These are phyloP conservation scores for Xylaria flabelliformis DNA, from an alignment of 495 filamentous ascomycete species.

Conservation along the genomic window DNA sequence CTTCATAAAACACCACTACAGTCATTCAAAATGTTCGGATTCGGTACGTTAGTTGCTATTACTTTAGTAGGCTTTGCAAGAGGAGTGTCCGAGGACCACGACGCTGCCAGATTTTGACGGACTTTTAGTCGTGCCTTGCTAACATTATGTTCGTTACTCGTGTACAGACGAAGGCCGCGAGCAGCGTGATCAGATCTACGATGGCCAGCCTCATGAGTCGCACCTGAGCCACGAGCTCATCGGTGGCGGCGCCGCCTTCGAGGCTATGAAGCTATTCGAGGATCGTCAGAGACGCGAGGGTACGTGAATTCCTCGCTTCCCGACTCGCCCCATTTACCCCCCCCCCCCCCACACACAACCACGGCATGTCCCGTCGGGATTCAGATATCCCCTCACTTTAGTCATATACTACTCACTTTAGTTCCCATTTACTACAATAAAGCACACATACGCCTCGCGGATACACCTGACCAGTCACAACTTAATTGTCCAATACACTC, in stretches of 20 bases:
- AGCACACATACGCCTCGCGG: neutral
- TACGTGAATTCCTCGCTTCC: slow-evolving; percentile 39
- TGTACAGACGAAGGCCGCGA: slow-evolving; percentile 50
- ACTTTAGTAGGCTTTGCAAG: neutral
- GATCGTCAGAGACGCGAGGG: slow-evolving; percentile 75
- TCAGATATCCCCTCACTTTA: neutral
- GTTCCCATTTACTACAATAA: neutral
- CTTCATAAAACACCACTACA: neutral
- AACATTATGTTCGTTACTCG: neutral
- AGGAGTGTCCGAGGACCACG: neutral
- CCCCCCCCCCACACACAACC: neutral
- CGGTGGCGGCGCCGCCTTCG: slow-evolving; percentile 79
- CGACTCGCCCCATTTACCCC: neutral
- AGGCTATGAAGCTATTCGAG: slow-evolving; percentile 81
- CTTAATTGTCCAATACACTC: neutral
- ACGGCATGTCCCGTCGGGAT: neutral
- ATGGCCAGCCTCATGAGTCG: slow-evolving; percentile 58
- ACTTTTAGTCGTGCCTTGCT: neutral
- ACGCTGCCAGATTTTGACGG: neutral
- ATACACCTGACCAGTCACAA: neutral
- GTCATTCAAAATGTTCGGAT: slow-evolving; percentile 45
- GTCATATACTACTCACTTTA: neutral
- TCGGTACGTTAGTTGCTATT: slow-evolving; percentile 39
- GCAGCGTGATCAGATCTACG: slow-evolving; percentile 67
- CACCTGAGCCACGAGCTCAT: slow-evolving; percentile 75